phyloP scores from a whole-genome alignment of 2,329 filamentous ascomycete species.

The Ascochyta fabae region DNA sequence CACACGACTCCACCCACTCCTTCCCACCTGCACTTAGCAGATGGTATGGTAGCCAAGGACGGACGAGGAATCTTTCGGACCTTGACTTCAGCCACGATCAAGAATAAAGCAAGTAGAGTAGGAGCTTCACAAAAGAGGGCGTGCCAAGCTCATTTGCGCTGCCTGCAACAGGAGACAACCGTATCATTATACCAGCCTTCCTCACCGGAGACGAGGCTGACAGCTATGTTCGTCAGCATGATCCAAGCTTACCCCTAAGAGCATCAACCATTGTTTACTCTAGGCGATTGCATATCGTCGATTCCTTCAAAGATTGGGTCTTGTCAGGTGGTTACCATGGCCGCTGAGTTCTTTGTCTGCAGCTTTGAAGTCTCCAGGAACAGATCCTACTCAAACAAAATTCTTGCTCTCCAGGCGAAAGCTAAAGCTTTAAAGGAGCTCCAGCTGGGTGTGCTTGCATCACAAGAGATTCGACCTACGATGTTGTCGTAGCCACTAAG shows the following conservation, averaged over 20 bases:
- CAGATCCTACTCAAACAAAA: neutral
- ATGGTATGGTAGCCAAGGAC: conserved; percentile 1
- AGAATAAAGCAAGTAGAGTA: neutral
- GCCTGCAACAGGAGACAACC: neutral
- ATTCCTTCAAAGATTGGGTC: conserved; percentile 3
- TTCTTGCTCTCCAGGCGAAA: neutral
- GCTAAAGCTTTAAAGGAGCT: neutral
- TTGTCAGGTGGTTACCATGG: conserved; percentile 2
- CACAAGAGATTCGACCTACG: neutral
- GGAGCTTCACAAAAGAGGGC: neutral
- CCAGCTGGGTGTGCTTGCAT: neutral
- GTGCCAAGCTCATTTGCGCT: neutral
- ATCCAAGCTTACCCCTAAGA: neutral
- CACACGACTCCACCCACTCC: neutral
- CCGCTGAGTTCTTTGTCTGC: conserved; percentile 4
- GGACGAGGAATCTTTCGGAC: conserved; percentile 4
- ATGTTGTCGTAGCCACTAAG: conserved; percentile 5
- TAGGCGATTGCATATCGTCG: conserved; percentile 10
- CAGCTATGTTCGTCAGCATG: neutral
- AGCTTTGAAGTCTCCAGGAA: neutral
- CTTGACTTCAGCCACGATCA: neutral
- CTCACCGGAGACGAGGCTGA: neutral
- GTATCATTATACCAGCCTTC: neutral
- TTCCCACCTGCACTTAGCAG: neutral
- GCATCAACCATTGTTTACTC: neutral